Conservation (phyloP, 768 basidiomycete genomes). For the Stropharia rugosoannulata region DNA sequence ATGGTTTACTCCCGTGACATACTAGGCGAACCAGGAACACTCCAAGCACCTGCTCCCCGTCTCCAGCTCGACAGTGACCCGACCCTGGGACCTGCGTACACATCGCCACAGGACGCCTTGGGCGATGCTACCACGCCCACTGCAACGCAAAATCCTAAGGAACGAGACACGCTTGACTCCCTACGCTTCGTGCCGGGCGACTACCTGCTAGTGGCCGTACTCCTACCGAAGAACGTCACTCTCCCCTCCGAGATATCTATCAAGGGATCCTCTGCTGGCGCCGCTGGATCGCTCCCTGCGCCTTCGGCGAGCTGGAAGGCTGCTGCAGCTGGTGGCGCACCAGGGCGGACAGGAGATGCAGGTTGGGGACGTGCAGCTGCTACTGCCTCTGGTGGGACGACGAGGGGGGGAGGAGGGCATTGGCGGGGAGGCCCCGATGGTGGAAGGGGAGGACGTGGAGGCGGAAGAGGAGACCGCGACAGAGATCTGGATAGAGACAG, state of each 20-base stretch:
- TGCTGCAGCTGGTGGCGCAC: constrained; percentile 23
- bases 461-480: constrained; percentile 33
- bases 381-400: constrained; percentile 17
- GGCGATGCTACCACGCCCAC: no score
- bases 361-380: constrained; percentile 47
- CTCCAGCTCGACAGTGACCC: constrained; percentile 52
- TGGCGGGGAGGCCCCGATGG: constrained; percentile 74
- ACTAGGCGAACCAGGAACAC: constrained; percentile 72
- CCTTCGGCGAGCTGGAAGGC: constrained; percentile 33
- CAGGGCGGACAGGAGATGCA: constrained; percentile 26
- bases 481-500: constrained; percentile 30
- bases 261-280: constrained; percentile 44
- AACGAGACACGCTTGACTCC: constrained; percentile 76
- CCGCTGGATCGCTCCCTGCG: constrained; percentile 13
- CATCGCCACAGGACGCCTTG: no score
- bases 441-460: constrained; percentile 35
- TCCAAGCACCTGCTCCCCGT: constrained; percentile 56
- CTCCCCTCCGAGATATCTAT: constrained; percentile 50
- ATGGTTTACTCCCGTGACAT: constrained; percentile 83
- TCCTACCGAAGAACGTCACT: constrained; percentile 67
- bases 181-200: constrained; percentile 81
- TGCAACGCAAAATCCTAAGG: constrained; percentile 32
- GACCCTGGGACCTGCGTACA: constrained; percentile 24
- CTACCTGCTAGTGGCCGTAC: constrained; percentile 71
- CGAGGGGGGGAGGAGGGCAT: constrained; percentile 59